Conservation (phyloP, 768 basidiomycete genomes). For the Postia placenta region DNA sequence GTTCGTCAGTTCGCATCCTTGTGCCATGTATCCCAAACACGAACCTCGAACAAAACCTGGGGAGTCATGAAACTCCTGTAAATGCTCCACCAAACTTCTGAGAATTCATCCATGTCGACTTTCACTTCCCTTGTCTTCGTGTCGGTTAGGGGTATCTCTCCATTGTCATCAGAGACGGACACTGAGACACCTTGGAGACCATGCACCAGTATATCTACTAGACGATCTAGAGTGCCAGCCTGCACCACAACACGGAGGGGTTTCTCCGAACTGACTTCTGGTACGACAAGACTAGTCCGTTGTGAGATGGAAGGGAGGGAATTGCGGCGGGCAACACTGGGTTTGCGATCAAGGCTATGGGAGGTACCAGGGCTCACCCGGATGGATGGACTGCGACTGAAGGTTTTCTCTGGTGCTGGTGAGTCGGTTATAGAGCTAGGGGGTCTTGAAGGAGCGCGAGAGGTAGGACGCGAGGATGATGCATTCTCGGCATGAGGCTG, state of each 20-base stretch:
- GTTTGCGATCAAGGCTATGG: conserved; percentile 68
- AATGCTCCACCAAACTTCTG: conserved; percentile 75
- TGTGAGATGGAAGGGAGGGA: conserved; percentile 76
- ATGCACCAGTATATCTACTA: conserved; percentile 72
- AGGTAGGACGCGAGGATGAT: conserved; percentile 48
- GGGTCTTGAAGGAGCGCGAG: conserved; percentile 62
- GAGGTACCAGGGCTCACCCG: conserved; percentile 64
- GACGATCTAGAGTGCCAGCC: conserved; percentile 68
- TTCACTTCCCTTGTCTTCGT: conserved; percentile 67
- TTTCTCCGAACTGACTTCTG: conserved; percentile 62
- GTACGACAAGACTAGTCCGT: conserved; percentile 47
- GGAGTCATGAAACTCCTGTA: conserved; percentile 82
- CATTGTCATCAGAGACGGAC: conserved; percentile 81
- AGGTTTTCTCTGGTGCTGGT: conserved; percentile 30
- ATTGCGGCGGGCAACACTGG: conserved; percentile 66
- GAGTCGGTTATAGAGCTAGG: conserved; percentile 53
- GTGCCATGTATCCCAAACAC: too few relatives aligned
- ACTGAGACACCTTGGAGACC: conserved; percentile 75
- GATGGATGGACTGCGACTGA: conserved; percentile 65
- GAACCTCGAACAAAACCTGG: conserved; percentile 78
- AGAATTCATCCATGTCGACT: conserved; percentile 70
- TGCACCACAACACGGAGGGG: conserved; percentile 73
- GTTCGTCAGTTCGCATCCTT: too few relatives aligned
- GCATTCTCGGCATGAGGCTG: conserved; percentile 39
- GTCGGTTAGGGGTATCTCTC: conserved; percentile 73